Evolutionary conservation across 208 protist genomes (phyloP).

Genomic region (Wallacemonas collosoma): DNA sequence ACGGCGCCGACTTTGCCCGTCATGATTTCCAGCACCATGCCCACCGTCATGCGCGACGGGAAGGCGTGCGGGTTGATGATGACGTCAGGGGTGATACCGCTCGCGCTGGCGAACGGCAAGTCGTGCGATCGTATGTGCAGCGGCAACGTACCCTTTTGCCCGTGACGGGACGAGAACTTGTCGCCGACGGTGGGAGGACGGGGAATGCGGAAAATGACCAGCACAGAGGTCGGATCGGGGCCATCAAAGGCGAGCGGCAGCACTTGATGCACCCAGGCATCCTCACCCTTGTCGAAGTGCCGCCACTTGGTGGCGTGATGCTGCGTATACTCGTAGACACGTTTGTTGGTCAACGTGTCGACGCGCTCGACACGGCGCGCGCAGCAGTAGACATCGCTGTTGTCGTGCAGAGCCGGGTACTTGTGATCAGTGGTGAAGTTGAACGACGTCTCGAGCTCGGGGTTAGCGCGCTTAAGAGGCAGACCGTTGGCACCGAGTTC

Average conservation of each 20-base stretch:
- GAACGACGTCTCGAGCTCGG: constrained; percentile 46
- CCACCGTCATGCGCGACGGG: constrained; percentile 99
- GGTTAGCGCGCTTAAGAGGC: constrained; percentile 57
- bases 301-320: constrained; percentile 87
- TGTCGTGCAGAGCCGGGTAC: constrained; percentile 66
- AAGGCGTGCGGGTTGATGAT: constrained; percentile 99
- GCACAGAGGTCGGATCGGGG: constrained; percentile 75
- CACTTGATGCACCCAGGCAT: constrained; percentile 90
- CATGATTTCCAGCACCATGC: constrained; percentile 98
- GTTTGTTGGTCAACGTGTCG: constrained; percentile 76
- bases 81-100: constrained; percentile 98
- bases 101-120: constrained; percentile 93
- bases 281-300: constrained; percentile 92
- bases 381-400: constrained; percentile 83
- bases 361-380: constrained; percentile 72
- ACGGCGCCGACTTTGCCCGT: constrained; percentile 95
- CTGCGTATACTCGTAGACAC: constrained; percentile 81
- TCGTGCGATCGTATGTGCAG: constrained; percentile 93
- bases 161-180: constrained; percentile 99
- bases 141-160: constrained; percentile 99
- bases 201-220: constrained; percentile 91
- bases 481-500: constrained; percentile 77
- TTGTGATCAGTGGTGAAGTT: constrained; percentile 82
- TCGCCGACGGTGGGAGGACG: constrained; percentile 99
- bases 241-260: constrained; percentile 85